Evolutionary conservation across 306 rosid genomes (phyloP), one percentile per base, ranked within the genome.

Genomic region (Fagus sylvatica): DNA sequence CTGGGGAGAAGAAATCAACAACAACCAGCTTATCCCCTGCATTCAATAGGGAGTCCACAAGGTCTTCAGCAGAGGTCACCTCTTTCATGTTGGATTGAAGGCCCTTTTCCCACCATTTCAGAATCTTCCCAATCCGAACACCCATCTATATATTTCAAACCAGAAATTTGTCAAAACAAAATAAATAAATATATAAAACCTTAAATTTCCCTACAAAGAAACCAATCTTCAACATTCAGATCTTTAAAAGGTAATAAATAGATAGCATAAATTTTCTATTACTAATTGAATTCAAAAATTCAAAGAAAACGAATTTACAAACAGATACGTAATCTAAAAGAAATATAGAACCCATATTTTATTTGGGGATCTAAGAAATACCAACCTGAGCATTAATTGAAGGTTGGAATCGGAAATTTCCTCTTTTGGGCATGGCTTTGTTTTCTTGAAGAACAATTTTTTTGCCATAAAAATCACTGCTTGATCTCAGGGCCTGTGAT

Each of bases 101-200:
- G 72, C 93, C 97, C 41, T 91, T 92, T 10, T 87, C 98, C 98
- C 98, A 94, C 98, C 97, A 94, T 79, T 84, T 91, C 73, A 85
- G 91, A 69, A 80, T 84, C 78, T 88, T 91, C 65, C 97, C 96
- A 60, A 90, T 64, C 54, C 89, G 61, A 32, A 74, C 66, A n/a
- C 79, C 74, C 56, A 73, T 85, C 93, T 91, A 85, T 41, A 74
- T 71, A 46, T 77, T 12, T 77, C 78, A 66, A 46, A 76, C 4
- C 68, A 37, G 3, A 32, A 9, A 8, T 15, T 15, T 3, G 1
- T 7, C 3, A 15, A 49, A 4, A 49, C 0, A 4, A 51, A 51
- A 30, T 12, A 28, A 60, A 32, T 6, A 60, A 60, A 33, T 10
- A 71, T 39, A 49, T 53, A 3, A 74, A 54, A 69, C 53, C 62